phyloP scores from a whole-genome alignment of 345 rosid genomes.

The Dovyalis caffra region DNA sequence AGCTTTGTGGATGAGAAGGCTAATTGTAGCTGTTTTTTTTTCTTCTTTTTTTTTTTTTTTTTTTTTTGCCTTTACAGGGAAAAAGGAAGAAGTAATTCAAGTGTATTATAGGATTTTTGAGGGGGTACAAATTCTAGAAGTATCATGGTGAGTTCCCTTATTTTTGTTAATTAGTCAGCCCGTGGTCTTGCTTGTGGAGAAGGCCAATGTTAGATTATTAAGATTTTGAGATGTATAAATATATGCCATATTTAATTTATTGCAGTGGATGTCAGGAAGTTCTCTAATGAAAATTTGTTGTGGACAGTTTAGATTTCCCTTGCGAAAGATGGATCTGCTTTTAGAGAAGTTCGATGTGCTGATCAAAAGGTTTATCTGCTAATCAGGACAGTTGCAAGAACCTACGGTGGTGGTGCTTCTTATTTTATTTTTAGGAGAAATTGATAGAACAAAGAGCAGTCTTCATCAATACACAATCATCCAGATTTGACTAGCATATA shows the following conservation, averaged over 20 bases:
- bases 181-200: background rate
- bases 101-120: background rate
- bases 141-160: background rate
- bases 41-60: background rate
- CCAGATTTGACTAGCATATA: too few species aligned
- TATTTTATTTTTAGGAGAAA: background rate
- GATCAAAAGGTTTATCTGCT: background rate
- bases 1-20: too few species aligned
- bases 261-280: background rate
- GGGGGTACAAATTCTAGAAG: background rate
- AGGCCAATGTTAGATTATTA: background rate
- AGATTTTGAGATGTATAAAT: background rate
- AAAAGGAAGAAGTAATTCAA: conserved; percentile 58
- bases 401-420: too few species aligned
- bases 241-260: background rate
- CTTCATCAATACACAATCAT: background rate
- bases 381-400: background rate
- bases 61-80: conserved; percentile 50
- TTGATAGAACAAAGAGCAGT: background rate
- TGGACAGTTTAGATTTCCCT: background rate
- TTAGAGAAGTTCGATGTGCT: background rate
- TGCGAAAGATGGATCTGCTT: background rate
- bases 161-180: background rate
- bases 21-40: background rate
- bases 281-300: background rate